Conservation (phyloP, 805 yeast genomes). For the Teunomyces atbi region DNA sequence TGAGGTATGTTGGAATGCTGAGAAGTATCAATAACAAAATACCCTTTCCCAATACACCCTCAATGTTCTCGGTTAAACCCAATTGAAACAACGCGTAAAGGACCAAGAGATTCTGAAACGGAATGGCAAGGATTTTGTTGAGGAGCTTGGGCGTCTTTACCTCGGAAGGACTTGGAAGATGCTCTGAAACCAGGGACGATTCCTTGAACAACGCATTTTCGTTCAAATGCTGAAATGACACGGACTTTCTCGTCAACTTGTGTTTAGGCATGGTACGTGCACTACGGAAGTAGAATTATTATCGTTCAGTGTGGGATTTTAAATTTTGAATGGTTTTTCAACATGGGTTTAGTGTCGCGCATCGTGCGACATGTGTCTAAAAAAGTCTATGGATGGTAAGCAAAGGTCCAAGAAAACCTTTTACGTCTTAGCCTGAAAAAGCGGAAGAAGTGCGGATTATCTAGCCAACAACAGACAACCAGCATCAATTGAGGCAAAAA, state of each 20-base stretch:
- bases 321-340: background rate
- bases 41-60: constrained; percentile 24
- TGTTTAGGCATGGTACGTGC: constrained; percentile 1
- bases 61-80: constrained; percentile 28
- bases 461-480: background rate
- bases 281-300: no score
- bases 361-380: background rate
- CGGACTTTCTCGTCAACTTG: constrained; percentile 16
- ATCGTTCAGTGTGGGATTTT: no score
- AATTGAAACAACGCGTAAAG: constrained; percentile 28
- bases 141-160: background rate
- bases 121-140: constrained; percentile 16
- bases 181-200: background rate
- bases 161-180: background rate
- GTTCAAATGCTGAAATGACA: constrained; percentile 16
- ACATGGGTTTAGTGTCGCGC: background rate
- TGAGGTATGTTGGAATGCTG: constrained; percentile 5
- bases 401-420: no score
- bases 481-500: background rate
- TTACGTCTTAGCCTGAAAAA: background rate
- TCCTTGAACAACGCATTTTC: background rate
- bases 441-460: background rate
- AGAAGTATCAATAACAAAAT: constrained; percentile 20
- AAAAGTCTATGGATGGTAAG: background rate
- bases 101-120: constrained; percentile 28